Conservation (phyloP, 2,329 filamentous ascomycete species). For the Penicillium freii region DNA sequence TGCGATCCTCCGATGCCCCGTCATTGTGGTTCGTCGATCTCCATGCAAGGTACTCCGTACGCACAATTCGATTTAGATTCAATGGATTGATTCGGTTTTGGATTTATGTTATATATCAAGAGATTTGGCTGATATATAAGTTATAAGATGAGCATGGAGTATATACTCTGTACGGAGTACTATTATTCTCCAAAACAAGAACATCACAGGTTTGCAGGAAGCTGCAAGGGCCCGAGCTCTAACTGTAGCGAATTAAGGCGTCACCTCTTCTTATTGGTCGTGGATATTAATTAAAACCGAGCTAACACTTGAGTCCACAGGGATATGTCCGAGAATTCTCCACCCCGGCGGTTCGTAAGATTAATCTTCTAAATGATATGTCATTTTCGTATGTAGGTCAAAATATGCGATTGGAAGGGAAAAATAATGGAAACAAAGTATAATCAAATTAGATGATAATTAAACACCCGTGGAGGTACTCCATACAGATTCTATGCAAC, state of each 20-base stretch:
- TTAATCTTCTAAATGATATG: neutral
- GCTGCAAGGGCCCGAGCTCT: neutral
- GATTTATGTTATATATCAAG: neutral
- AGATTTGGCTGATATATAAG: no score
- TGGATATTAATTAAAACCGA: neutral
- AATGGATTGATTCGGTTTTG: neutral
- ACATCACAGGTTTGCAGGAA: neutral
- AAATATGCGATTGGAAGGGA: neutral
- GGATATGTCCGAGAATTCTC: slow-evolving; percentile 5
- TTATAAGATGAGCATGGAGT: neutral
- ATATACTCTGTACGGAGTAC: neutral
- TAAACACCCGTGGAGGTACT: no score
- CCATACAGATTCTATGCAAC: no score
- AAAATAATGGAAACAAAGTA: neutral
- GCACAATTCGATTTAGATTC: neutral
- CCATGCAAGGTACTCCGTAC: slow-evolving; percentile 14
- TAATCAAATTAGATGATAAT: neutral
- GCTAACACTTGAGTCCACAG: neutral
- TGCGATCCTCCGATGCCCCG: slow-evolving; percentile 2
- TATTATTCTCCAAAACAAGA: neutral
- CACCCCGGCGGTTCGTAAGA: slow-evolving; percentile 17
- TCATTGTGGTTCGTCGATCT: slow-evolving; percentile 17
- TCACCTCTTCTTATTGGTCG: neutral
- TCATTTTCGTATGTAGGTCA: slow-evolving; percentile 1
- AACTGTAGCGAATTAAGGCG: neutral